phyloP scores from a whole-genome alignment of 2,329 filamentous ascomycete genomes.

The Neopestalotiopsis rosae region DNA sequence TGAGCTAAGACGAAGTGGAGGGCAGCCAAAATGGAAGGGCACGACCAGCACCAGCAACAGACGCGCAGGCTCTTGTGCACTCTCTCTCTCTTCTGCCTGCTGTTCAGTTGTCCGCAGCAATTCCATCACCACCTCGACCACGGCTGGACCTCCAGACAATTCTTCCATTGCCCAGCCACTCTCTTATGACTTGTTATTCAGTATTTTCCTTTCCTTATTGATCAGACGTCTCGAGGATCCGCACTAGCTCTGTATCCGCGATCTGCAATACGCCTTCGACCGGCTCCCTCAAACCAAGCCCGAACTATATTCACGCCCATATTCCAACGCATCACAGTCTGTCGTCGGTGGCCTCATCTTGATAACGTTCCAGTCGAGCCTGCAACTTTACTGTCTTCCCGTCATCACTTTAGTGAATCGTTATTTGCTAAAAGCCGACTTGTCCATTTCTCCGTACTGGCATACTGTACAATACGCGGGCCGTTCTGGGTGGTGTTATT shows the following conservation, averaged over 20 bases:
- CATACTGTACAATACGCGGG: neutral
- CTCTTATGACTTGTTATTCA: neutral
- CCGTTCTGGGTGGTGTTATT: neutral
- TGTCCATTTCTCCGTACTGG: neutral
- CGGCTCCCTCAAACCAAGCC: neutral
- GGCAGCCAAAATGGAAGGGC: neutral
- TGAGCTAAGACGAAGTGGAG: slow-evolving; percentile 19
- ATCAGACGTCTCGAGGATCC: neutral
- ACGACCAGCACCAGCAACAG: slow-evolving; percentile 1
- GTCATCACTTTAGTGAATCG: neutral
- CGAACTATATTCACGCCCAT: neutral
- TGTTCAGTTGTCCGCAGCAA: neutral
- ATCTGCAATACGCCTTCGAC: neutral
- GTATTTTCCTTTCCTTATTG: neutral
- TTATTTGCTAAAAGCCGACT: neutral
- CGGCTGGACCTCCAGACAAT: neutral
- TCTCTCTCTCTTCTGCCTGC: neutral
- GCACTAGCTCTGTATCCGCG: neutral
- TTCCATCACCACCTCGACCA: neutral
- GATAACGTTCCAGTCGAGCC: neutral
- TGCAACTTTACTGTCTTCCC: neutral
- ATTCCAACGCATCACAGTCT: neutral
- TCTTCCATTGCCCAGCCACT: neutral
- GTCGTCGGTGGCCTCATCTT: neutral
- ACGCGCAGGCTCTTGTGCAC: slow-evolving; percentile 7